A percentile compares a stretch with the other conserved stretches of the same genome.
These are phyloP conservation scores for Gossypium gossypioides DNA, from an alignment of 441 rosid species.

Conservation along the genomic window DNA sequence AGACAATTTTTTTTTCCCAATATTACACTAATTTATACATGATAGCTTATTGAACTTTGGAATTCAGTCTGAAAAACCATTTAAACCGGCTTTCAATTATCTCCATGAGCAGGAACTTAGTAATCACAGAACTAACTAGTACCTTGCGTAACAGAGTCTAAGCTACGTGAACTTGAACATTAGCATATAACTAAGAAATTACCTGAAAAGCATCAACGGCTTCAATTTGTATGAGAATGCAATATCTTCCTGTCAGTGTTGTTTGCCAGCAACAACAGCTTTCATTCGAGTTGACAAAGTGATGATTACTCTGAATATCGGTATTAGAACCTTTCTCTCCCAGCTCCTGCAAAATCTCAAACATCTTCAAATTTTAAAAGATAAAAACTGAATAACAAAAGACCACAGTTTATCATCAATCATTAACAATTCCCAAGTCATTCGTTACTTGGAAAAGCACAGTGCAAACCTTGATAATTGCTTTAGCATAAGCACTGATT, in stretches of 20 bases:
- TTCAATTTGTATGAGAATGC: conserved; percentile 31
- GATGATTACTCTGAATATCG: conserved; percentile 21
- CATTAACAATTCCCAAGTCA: not conserved
- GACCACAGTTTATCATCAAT: not conserved
- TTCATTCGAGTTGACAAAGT: conserved; percentile 36
- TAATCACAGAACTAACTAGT: not conserved
- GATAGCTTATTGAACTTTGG: not conserved
- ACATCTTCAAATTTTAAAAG: not conserved
- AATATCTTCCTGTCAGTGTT: not conserved
- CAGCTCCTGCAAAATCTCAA: not conserved
- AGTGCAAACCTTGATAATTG: conserved; percentile 41
- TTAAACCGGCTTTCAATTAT: not conserved
- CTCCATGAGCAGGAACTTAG: too few species aligned
- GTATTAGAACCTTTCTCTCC: not conserved
- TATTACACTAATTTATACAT: not conserved
- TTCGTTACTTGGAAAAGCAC: not conserved
- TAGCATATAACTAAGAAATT: not conserved
- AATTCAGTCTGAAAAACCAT: not conserved
- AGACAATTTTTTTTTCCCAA: too few species aligned
- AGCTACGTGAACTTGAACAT: not conserved
- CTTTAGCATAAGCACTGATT: conserved; percentile 79
- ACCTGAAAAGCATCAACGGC: conserved; percentile 94
- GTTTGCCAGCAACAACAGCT: not conserved
- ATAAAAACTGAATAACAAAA: not conserved
- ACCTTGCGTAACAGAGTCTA: not conserved